Evolutionary conservation across 345 rosid species (phyloP).

Genomic region (Alliaria petiolata): DNA sequence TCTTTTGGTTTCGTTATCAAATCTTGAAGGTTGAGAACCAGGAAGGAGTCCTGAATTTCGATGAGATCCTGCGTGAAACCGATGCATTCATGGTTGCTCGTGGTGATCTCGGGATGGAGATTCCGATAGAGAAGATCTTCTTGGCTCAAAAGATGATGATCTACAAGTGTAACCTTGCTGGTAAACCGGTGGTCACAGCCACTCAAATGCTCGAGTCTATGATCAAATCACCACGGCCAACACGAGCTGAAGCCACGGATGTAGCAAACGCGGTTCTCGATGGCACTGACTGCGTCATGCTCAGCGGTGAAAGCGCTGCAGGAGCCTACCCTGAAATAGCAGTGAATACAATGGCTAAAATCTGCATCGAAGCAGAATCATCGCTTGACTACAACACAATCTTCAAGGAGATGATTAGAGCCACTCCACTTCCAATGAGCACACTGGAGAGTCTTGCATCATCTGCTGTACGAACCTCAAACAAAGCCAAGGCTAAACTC

Average conservation of each 20-base stretch:
- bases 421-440: constrained; percentile 20
- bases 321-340: constrained; percentile 21
- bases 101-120: constrained; percentile 21
- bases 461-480: constrained; percentile 13
- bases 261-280: constrained; percentile 18
- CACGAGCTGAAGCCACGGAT: constrained; percentile 18
- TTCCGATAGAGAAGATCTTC: constrained; percentile 22
- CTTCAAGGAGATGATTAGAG: constrained; percentile 22
- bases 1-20: not conserved
- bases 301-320: constrained; percentile 18
- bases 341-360: constrained; percentile 19
- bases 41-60: constrained; percentile 18
- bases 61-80: constrained; percentile 12
- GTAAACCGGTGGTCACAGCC: constrained; percentile 21
- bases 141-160: constrained; percentile 23
- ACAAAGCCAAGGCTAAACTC: constrained; percentile 14
- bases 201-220: constrained; percentile 23
- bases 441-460: constrained; percentile 16
- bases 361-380: constrained; percentile 18
- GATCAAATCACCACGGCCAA: constrained; percentile 18
- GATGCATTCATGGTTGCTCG: constrained; percentile 24
- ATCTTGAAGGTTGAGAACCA: constrained; percentile 16
- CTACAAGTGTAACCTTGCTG: constrained; percentile 20
- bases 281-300: constrained; percentile 20
- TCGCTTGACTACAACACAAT: constrained; percentile 8